These are phyloP conservation scores for Leucoagaricus sp. DNA, from an alignment of 1,284 basidiomycete species.

Conservation along the genomic window DNA sequence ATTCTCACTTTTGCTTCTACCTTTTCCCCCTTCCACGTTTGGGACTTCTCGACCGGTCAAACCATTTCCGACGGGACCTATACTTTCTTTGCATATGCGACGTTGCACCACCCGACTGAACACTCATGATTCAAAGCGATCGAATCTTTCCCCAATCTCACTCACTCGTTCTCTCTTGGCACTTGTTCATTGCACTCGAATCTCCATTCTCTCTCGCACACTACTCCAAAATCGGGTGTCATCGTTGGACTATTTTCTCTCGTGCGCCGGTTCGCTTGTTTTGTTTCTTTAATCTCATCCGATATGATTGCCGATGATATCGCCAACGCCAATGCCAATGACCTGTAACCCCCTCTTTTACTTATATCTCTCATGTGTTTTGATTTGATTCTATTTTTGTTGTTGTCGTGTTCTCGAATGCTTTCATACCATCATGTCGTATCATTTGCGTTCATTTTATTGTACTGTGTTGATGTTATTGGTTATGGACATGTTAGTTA, in stretches of 20 bases:
- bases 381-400: neutral
- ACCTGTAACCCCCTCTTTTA: no score
- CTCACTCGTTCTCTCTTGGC: neutral
- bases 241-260: neutral
- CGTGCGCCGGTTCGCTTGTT: slow-evolving; percentile 2
- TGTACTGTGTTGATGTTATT: neutral
- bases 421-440: neutral
- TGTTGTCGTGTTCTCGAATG: neutral
- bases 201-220: neutral
- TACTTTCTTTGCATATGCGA: neutral
- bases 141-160: neutral
- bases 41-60: no score
- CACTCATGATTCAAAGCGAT: no score
- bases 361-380: neutral
- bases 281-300: no score
- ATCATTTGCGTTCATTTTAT: neutral
- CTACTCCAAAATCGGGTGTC: neutral
- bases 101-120: no score
- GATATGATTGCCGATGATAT: no score
- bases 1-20: no score
- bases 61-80: neutral
- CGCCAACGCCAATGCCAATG: no score
- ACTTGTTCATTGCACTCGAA: no score
- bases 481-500: neutral
- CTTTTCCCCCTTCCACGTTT: no score